Conservation (phyloP, 441 rosid genomes). For the Erodium texanum region DNA sequence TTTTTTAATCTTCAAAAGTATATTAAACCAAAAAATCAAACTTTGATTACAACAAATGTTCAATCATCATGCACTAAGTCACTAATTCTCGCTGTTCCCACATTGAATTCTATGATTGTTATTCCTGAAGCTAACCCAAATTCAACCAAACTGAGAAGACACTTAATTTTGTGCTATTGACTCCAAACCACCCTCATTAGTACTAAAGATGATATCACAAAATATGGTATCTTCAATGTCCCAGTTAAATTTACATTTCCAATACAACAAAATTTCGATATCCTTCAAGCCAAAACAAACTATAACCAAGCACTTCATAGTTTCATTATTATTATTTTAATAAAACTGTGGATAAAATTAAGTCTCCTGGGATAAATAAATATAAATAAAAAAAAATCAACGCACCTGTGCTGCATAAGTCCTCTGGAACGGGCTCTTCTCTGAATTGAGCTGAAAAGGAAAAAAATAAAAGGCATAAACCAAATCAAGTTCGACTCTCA, state of each 20-base stretch:
- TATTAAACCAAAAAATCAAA: not conserved
- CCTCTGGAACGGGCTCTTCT: slow-evolving; percentile 50
- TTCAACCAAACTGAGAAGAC: not conserved
- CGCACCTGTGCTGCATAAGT: slow-evolving; percentile 50
- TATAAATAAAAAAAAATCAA: not conserved
- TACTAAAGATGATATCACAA: not conserved
- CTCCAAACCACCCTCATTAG: not conserved
- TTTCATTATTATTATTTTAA: no score
- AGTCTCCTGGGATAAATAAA: not conserved
- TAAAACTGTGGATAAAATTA: not conserved
- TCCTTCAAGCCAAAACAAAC: not conserved
- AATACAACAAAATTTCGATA: not conserved
- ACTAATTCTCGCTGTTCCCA: not conserved
- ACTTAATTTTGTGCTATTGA: not conserved
- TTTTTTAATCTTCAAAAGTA: slow-evolving; percentile 34
- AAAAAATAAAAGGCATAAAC: not conserved
- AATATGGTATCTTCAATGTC: not conserved
- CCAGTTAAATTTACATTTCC: not conserved
- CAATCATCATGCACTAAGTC: not conserved
- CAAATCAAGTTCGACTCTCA: not conserved
- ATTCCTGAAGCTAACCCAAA: not conserved
- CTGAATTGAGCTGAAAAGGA: slow-evolving; percentile 42
- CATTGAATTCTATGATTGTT: not conserved
- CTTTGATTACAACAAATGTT: not conserved
- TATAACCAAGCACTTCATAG: not conserved